Conservation (phyloP, 2,329 filamentous ascomycete species). For the Pezicula neosporulosa region DNA sequence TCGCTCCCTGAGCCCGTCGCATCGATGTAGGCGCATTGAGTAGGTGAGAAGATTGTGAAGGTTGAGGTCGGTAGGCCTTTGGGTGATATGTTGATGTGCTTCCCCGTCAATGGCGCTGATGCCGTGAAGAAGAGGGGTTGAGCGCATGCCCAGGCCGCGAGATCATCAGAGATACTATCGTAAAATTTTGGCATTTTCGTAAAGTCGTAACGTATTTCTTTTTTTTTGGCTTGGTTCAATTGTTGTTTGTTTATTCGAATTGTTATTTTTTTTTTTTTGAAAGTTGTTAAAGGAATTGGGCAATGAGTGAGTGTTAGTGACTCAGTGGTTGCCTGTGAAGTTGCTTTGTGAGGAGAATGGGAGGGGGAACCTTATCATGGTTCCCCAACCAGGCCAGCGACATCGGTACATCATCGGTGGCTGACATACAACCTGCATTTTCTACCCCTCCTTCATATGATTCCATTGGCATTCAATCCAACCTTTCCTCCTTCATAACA, state of each 20-base stretch:
- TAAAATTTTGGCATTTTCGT: slow-evolving; percentile 59
- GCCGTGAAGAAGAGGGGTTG: slow-evolving; percentile 76
- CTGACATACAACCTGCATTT: no score
- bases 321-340: not conserved
- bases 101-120: slow-evolving; percentile 63
- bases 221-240: not conserved
- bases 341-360: not conserved
- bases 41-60: slow-evolving; percentile 54
- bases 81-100: slow-evolving; percentile 75
- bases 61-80: slow-evolving; percentile 65
- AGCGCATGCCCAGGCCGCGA: slow-evolving; percentile 59
- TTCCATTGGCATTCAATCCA: not conserved
- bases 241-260: not conserved
- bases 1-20: slow-evolving; percentile 73
- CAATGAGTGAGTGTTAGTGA: not conserved
- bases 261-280: not conserved
- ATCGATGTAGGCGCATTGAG: slow-evolving; percentile 67
- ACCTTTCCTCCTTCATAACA: not conserved
- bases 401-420: no score
- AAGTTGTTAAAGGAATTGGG: not conserved
- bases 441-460: no score
- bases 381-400: not conserved
- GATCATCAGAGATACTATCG: slow-evolving; percentile 47
- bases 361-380: no score
- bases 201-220: not conserved